phyloP scores from a whole-genome alignment of 1,284 basidiomycete species.

The Peniophora sp. region DNA sequence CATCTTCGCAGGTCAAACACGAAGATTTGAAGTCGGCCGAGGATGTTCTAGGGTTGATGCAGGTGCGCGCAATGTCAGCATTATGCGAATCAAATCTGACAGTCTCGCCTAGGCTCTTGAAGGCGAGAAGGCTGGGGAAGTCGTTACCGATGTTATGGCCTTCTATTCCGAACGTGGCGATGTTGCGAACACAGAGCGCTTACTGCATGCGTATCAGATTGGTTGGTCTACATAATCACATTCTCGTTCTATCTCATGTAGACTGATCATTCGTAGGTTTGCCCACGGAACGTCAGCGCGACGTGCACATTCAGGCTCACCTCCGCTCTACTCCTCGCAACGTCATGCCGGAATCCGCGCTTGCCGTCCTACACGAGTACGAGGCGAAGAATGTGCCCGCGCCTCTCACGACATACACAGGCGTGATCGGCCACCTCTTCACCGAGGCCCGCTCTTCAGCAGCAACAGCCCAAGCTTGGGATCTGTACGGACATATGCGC shows the following conservation, averaged over 20 bases:
- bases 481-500: slow-evolving; percentile 93
- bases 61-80: slow-evolving; percentile 28
- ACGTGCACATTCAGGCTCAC: slow-evolving; percentile 62
- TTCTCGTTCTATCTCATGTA: neutral
- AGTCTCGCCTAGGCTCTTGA: slow-evolving; percentile 26
- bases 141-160: slow-evolving; percentile 38
- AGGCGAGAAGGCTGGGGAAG: slow-evolving; percentile 24
- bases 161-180: slow-evolving; percentile 43
- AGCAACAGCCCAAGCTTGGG: slow-evolving; percentile 77
- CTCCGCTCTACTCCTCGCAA: slow-evolving; percentile 32
- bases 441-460: slow-evolving; percentile 33
- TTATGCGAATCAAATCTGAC: neutral
- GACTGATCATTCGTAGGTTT: slow-evolving; percentile 19
- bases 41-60: slow-evolving; percentile 33
- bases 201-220: slow-evolving; percentile 34
- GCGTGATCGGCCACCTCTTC: slow-evolving; percentile 54
- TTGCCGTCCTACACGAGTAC: slow-evolving; percentile 57
- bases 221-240: slow-evolving; percentile 22
- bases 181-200: slow-evolving; percentile 33
- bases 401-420: slow-evolving; percentile 59
- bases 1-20: slow-evolving; percentile 23
- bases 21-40: slow-evolving; percentile 27
- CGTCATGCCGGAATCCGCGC: slow-evolving; percentile 45
- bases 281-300: slow-evolving; percentile 50
- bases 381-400: slow-evolving; percentile 49